These are phyloP conservation scores for Leishmania turanica DNA, from an alignment of 208 protist species.

Conservation along the genomic window DNA sequence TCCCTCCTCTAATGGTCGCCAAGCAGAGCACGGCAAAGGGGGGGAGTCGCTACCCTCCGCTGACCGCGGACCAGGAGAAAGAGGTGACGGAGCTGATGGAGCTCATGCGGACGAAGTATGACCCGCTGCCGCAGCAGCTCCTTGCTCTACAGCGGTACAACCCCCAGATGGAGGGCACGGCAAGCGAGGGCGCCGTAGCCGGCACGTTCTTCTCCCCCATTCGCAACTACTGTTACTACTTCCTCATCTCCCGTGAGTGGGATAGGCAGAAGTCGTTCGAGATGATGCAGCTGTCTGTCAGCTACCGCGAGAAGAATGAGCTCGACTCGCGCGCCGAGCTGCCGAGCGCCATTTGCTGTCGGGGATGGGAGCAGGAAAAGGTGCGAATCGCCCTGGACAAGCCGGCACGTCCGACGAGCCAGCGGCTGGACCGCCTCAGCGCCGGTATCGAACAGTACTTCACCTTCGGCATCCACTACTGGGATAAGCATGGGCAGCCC, in stretches of 20 bases:
- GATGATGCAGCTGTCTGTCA: constrained; percentile 36
- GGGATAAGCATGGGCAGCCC: constrained; percentile 42
- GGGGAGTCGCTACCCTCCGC: constrained; percentile 13
- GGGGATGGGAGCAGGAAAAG: constrained; percentile 45
- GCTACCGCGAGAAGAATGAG: constrained; percentile 38
- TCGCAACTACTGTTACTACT: constrained; percentile 51
- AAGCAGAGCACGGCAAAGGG: neutral
- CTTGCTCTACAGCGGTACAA: neutral
- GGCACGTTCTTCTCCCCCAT: constrained; percentile 29
- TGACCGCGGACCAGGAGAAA: constrained; percentile 42
- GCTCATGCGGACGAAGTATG: constrained; percentile 20
- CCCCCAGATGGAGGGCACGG: neutral
- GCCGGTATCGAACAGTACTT: constrained; percentile 25
- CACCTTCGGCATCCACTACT: constrained; percentile 39
- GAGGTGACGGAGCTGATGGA: constrained; percentile 47
- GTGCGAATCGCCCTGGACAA: constrained; percentile 14
- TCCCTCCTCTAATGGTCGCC: neutral
- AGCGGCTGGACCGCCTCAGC: constrained; percentile 30
- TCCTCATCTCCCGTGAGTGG: constrained; percentile 51
- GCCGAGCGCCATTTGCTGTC: constrained; percentile 40
- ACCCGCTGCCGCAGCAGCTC: constrained; percentile 17
- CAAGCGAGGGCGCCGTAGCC: neutral
- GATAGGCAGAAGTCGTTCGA: constrained; percentile 51
- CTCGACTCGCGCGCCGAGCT: constrained; percentile 43
- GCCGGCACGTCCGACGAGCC: neutral